Conservation (phyloP, 1,284 basidiomycete genomes). For the Singerocomus inundabilis region DNA sequence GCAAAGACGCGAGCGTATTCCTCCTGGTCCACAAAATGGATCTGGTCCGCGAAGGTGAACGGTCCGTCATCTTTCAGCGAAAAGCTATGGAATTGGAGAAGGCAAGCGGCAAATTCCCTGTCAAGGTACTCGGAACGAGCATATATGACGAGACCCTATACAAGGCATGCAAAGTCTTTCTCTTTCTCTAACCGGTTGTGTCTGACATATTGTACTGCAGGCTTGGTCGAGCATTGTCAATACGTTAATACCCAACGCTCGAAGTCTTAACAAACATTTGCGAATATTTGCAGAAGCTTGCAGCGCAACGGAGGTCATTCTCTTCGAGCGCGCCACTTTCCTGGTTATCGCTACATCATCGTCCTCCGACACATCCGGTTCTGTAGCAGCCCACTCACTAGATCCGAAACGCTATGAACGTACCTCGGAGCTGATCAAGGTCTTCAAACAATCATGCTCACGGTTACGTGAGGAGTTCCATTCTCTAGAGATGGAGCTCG, state of each 20-base stretch:
- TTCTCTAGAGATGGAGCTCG: slow-evolving; percentile 76
- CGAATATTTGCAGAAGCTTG: slow-evolving; percentile 83
- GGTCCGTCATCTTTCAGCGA: slow-evolving; percentile 59
- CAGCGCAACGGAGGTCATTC: slow-evolving; percentile 88
- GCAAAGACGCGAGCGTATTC: slow-evolving; percentile 84
- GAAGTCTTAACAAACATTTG: slow-evolving; percentile 85
- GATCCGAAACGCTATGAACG: slow-evolving; percentile 90
- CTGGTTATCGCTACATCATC: slow-evolving; percentile 87
- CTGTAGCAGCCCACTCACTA: slow-evolving; percentile 46
- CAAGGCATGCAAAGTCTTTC: slow-evolving; percentile 55
- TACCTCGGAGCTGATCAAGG: slow-evolving; percentile 93
- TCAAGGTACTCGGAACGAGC: slow-evolving; percentile 88
- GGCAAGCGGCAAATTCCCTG: slow-evolving; percentile 55
- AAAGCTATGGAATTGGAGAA: slow-evolving; percentile 68
- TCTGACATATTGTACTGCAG: slow-evolving; percentile 41
- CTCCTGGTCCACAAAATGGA: slow-evolving; percentile 98
- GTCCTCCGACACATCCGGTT: slow-evolving; percentile 32
- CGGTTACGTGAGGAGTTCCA: slow-evolving; percentile 81
- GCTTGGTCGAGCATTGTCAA: slow-evolving; percentile 99
- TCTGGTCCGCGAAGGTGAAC: slow-evolving; percentile 60
- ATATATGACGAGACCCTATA: slow-evolving; percentile 99
- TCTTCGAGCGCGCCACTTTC: slow-evolving; percentile 97
- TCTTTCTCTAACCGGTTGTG: slow-evolving; percentile 4
- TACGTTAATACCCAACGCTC: slow-evolving; percentile 92
- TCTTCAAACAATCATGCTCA: slow-evolving; percentile 89